Evolutionary conservation across 345 rosid species (phyloP).

Genomic region (Excoecaria agallocha): DNA sequence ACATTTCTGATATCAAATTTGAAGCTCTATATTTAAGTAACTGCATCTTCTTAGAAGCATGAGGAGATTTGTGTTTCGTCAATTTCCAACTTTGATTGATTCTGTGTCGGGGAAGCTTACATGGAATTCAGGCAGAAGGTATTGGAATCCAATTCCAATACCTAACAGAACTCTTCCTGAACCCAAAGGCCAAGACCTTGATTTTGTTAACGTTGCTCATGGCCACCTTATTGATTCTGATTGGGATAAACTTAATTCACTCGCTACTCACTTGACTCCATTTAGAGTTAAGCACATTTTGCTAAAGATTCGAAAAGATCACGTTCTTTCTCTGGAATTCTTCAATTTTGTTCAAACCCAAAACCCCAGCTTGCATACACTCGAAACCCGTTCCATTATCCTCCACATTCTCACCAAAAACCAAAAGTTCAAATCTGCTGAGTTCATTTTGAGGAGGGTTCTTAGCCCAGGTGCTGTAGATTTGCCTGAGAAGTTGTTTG

Average conservation of each 20-base stretch:
- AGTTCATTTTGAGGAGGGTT: slow-evolving; percentile 45
- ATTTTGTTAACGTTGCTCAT: slow-evolving; percentile 70
- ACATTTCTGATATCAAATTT: not conserved
- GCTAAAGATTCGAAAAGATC: slow-evolving; percentile 57
- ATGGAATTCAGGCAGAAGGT: slow-evolving; percentile 9
- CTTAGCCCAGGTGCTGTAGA: slow-evolving; percentile 27
- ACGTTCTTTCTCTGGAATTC: slow-evolving; percentile 70
- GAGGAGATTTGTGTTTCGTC: slow-evolving; percentile 16
- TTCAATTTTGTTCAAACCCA: slow-evolving; percentile 58
- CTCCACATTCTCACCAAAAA: slow-evolving; percentile 69
- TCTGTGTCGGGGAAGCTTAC: not conserved
- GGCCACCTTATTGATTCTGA: slow-evolving; percentile 82
- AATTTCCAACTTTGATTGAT: slow-evolving; percentile 33
- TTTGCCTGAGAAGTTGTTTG: slow-evolving; percentile 57
- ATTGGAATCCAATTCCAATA: slow-evolving; percentile 43
- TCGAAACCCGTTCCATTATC: slow-evolving; percentile 53
- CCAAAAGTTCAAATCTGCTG: slow-evolving; percentile 70
- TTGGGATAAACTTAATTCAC: slow-evolving; percentile 58
- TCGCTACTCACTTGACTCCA: slow-evolving; percentile 45
- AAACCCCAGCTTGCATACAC: slow-evolving; percentile 48
- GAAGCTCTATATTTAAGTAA: not conserved
- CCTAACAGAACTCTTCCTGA: slow-evolving; percentile 67
- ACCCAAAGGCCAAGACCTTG: slow-evolving; percentile 74
- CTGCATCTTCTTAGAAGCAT: not conserved
- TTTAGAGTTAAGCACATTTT: slow-evolving; percentile 59